These are phyloP conservation scores for Myrica gale DNA, from an alignment of 306 rosid genomes.

Conservation along the genomic window DNA sequence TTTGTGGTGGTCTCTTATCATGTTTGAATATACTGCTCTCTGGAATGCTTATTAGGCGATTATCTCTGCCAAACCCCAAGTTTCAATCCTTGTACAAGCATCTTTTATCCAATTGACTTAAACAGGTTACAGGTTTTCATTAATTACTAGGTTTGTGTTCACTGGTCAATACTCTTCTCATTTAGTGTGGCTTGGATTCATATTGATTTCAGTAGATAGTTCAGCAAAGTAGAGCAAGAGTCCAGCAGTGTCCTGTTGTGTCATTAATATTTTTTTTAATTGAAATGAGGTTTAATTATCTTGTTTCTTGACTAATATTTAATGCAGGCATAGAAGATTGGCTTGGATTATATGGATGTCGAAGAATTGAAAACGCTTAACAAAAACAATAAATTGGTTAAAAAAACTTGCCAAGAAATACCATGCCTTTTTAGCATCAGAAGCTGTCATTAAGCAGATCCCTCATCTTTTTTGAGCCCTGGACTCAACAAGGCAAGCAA, in stretches of 20 bases:
- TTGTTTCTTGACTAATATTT: neutral
- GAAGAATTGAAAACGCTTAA: conserved; percentile 77
- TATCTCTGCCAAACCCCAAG: neutral
- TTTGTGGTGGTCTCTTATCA: neutral
- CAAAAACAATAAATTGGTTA: conserved; percentile 78
- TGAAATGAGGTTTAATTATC: neutral
- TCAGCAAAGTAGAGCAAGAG: neutral
- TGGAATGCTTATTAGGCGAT: too few species aligned
- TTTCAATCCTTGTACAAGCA: neutral
- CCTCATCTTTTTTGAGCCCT: conserved; percentile 80
- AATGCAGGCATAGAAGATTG: conserved; percentile 70
- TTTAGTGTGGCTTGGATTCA: neutral
- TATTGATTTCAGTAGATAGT: neutral
- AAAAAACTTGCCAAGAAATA: conserved; percentile 75
- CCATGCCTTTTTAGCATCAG: conserved; percentile 89
- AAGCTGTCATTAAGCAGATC: conserved; percentile 84
- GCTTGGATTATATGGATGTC: conserved; percentile 79
- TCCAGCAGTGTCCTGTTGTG: neutral
- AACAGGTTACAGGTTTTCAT: neutral
- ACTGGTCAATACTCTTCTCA: neutral
- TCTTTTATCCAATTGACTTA: neutral
- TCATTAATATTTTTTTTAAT: neutral
- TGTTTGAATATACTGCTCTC: neutral
- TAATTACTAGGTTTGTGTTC: neutral
- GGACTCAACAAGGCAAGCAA: conserved; percentile 93